A percentile compares a stretch with the other conserved stretches of the same genome.
These are phyloP conservation scores for Ascoidea asiatica DNA, from an alignment of 805 yeast species.

Conservation along the genomic window DNA sequence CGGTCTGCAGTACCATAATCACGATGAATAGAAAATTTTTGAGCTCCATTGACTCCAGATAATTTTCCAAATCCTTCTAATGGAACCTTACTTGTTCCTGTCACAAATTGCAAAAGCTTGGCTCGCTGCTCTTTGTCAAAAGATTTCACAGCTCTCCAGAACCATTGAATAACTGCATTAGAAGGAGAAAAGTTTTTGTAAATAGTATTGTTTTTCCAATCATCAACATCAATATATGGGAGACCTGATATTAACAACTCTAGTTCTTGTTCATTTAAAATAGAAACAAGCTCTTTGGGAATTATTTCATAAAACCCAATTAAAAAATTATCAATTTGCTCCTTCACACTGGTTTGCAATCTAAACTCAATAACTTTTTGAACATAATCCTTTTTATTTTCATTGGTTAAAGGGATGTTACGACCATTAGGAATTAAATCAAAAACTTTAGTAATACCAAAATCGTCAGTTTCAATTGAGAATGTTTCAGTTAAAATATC, in stretches of 20 bases:
- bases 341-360: constrained; percentile 67
- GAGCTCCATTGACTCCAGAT: constrained; percentile 75
- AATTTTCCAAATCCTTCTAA: constrained; percentile 84
- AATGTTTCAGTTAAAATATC: constrained; percentile 92
- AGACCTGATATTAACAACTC: constrained; percentile 87
- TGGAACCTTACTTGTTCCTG: constrained; percentile 96
- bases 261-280: constrained; percentile 91
- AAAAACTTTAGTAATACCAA: constrained; percentile 74
- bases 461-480: constrained; percentile 85
- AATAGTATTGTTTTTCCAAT: constrained; percentile 81
- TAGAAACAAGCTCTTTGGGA: constrained; percentile 67
- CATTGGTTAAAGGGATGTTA: constrained; percentile 77
- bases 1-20: constrained; percentile 80
- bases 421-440: constrained; percentile 79
- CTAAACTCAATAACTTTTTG: constrained; percentile 76
- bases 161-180: constrained; percentile 86
- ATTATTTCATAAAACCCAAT: constrained; percentile 85
- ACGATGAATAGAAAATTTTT: constrained; percentile 79
- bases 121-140: constrained; percentile 93
- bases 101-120: constrained; percentile 83
- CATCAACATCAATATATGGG: constrained; percentile 92
- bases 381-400: constrained; percentile 84
- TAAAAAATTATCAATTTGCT: constrained; percentile 76
- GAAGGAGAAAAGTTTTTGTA: constrained; percentile 73
- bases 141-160: constrained; percentile 95